Base-by-base conservation (phyloP, 1,284 basidiomycete genomes). In the Sanghuangporus sanghuang region DNA sequence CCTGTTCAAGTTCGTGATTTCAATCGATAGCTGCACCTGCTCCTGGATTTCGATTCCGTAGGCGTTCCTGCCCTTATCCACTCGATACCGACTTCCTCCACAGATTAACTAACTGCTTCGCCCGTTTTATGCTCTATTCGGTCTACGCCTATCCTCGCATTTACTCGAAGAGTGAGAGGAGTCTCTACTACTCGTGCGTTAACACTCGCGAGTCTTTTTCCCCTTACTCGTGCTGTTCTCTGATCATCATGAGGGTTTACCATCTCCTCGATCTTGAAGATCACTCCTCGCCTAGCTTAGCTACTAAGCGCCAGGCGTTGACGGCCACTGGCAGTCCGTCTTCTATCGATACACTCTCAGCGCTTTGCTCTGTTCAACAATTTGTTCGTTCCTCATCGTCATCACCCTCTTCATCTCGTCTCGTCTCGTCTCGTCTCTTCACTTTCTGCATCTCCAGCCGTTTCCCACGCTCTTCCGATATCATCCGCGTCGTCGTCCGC, bases 381-480 rank as follows among this genome's bases (percentile, higher is more conserved):
- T 32, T 32, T 32, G 27, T 32, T 32, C n/a, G n/a, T 42, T 11
- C n/a, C 40, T 42, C 40, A 2, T n/a, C 40, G 7, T n/a, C n/a
- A 11, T 6, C 40, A 3, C 39, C 3, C 14, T 40, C 14, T n/a
- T n/a, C n/a, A n/a, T n/a, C n/a, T n/a, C n/a, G n/a, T 46, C 39
- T 14, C 57, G 2, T 27, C 40, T 16, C 35, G 14, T 32, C 12
- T 27, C 57, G 8, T 27, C 57, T 27, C 18, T 42, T 14, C 44
- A 11, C 38, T 5, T 1, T 39, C n/a, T 3, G 3, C 38, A 14
- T 40, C 55, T 32, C 12, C 53, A 56, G 48, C 7, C 61, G 27
- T 27, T 44, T 61, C 59, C 59, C 59, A 61, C 59, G 59, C 49
- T 42, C 35, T 61, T 42, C 42, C 53, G 40, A 23, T 53, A 36